phyloP scores from a whole-genome alignment of 768 basidiomycete species.

The Russula emetica region DNA sequence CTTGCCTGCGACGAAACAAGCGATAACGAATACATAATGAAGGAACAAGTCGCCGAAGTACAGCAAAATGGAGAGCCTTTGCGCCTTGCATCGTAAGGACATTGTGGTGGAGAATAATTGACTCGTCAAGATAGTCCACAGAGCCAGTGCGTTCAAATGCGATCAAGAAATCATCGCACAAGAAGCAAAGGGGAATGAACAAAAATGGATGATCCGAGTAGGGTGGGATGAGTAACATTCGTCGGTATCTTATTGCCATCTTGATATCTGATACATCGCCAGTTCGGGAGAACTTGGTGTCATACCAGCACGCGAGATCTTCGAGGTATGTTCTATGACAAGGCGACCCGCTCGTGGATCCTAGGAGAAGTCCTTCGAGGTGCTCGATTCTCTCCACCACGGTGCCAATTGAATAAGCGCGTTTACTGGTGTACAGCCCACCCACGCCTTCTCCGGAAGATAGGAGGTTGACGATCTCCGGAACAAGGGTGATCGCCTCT shows the following conservation, averaged over 20 bases:
- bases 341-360: neutral
- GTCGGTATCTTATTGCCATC: neutral
- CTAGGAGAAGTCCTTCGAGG: neutral
- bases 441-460: neutral
- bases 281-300: neutral
- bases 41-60: neutral
- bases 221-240: neutral
- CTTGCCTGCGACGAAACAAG: neutral
- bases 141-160: conserved; percentile 4
- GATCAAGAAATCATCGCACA: conserved; percentile 6
- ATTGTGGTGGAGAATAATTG: neutral
- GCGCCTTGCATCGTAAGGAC: neutral
- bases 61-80: neutral
- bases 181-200: neutral
- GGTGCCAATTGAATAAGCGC: neutral
- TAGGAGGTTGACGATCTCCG: neutral
- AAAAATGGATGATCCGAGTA: neutral
- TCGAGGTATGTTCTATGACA: neutral
- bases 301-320: conserved; percentile 1
- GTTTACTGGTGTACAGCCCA: neutral
- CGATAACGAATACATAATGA: neutral
- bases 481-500: neutral
- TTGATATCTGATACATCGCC: neutral
- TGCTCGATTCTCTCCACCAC: conserved; percentile 8
- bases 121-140: conserved; percentile 5